Evolutionary conservation across 2,329 filamentous ascomycete genomes (phyloP).

Genomic region (Epichloe festucae): DNA sequence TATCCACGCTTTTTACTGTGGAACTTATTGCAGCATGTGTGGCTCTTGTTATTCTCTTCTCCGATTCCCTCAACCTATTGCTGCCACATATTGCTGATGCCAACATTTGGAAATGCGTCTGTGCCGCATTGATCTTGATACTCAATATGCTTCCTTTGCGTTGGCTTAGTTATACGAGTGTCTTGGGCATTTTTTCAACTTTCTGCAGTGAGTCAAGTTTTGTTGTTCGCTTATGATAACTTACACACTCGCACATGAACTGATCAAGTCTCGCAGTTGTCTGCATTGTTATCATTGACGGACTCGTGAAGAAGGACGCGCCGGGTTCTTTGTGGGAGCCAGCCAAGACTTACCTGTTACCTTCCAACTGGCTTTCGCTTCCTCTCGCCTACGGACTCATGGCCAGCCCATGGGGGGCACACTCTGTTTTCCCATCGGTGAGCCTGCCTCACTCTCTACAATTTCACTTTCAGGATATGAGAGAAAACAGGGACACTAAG

Average conservation of each 20-base stretch:
- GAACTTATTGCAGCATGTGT: conserved; percentile 84
- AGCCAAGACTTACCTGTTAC: conserved; percentile 68
- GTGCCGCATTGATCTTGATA: conserved; percentile 64
- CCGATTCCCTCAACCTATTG: conserved; percentile 71
- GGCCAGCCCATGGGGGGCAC: conserved; percentile 58
- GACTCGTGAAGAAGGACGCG: conserved; percentile 63
- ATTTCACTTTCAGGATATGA: too few species aligned
- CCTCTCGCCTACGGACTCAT: conserved; percentile 82
- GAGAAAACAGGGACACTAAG: background rate
- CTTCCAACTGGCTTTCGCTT: conserved; percentile 72
- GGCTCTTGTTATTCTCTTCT: conserved; percentile 82
- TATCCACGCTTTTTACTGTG: conserved; percentile 74
- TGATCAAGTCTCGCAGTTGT: conserved; percentile 44
- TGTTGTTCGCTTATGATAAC: background rate
- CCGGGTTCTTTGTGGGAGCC: conserved; percentile 79
- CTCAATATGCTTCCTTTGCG: conserved; percentile 76
- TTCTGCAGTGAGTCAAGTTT: conserved; percentile 58
- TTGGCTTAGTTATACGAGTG: conserved; percentile 76
- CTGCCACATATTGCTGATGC: conserved; percentile 55
- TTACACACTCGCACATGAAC: too few species aligned
- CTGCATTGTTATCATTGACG: conserved; percentile 71
- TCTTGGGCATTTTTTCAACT: conserved; percentile 83
- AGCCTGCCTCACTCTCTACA: conserved; percentile 9
- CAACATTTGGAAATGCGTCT: conserved; percentile 73
- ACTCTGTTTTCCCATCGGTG: conserved; percentile 67